phyloP scores from a whole-genome alignment of 2,329 filamentous ascomycete species.

The Cladophialophora exuberans region DNA sequence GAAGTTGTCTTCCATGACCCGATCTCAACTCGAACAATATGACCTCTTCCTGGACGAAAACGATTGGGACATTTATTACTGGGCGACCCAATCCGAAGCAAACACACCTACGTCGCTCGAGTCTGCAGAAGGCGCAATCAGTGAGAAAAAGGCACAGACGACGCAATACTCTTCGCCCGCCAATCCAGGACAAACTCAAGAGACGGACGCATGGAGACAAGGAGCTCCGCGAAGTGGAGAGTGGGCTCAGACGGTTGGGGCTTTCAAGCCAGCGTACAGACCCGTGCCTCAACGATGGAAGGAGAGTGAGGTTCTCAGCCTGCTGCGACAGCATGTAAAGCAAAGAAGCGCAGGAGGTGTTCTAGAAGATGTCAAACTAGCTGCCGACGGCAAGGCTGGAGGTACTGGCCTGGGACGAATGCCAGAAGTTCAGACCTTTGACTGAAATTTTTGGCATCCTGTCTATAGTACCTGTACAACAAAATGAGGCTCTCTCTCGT shows the following conservation, averaged over 20 bases:
- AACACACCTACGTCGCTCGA: slow-evolving; percentile 59
- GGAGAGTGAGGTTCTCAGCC: slow-evolving; percentile 74
- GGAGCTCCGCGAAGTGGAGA: slow-evolving; percentile 68
- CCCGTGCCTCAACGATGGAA: slow-evolving; percentile 87
- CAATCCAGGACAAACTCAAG: slow-evolving; percentile 38
- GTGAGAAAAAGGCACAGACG: slow-evolving; percentile 19
- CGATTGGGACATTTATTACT: slow-evolving; percentile 99
- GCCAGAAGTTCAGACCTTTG: slow-evolving; percentile 50
- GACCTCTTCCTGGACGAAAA: slow-evolving; percentile 97
- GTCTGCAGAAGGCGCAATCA: slow-evolving; percentile 55
- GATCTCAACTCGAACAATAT: slow-evolving; percentile 76
- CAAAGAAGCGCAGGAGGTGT: slow-evolving; percentile 66
- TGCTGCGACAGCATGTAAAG: slow-evolving; percentile 81
- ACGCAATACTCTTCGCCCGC: slow-evolving; percentile 32
- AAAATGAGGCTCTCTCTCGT: background rate
- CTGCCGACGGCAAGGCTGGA: slow-evolving; percentile 27
- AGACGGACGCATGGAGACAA: slow-evolving; percentile 55
- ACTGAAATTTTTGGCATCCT: slow-evolving; percentile 31
- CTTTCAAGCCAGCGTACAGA: slow-evolving; percentile 89
- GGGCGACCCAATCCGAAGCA: slow-evolving; percentile 82
- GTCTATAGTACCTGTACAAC: slow-evolving; percentile 1
- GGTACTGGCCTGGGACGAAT: slow-evolving; percentile 49
- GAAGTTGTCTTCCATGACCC: slow-evolving; percentile 74
- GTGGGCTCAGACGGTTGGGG: slow-evolving; percentile 95
- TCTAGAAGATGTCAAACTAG: slow-evolving; percentile 35